Conservation (phyloP, 768 basidiomycete species). For the Pleurotus sapidus region DNA sequence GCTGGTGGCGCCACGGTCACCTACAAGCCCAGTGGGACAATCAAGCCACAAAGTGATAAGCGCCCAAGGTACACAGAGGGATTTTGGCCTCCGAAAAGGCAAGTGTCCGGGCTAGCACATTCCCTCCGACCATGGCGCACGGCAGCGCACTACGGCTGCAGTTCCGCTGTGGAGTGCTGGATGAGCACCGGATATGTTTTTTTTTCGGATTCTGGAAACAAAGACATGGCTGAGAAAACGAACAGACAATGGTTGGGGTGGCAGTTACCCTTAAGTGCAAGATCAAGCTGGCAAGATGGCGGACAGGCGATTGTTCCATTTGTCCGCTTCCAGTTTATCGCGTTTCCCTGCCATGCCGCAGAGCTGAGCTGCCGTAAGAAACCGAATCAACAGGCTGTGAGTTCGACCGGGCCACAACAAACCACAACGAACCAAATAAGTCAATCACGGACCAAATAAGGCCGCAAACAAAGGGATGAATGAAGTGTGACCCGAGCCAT, state of each 20-base stretch:
- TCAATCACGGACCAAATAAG: conserved; percentile 3
- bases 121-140: too few species aligned
- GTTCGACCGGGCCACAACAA: not conserved
- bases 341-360: not conserved
- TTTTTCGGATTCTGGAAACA: not conserved
- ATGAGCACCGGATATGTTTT: not conserved
- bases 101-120: not conserved
- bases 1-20: not conserved
- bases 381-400: conserved; percentile 8
- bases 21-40: not conserved
- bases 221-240: not conserved
- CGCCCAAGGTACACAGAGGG: conserved; percentile 1
- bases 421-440: conserved; percentile 5
- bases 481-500: conserved; percentile 3
- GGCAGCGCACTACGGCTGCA: too few species aligned
- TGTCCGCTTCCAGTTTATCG: conserved; percentile 1
- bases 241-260: not conserved
- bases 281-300: not conserved
- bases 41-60: not conserved
- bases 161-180: too few species aligned
- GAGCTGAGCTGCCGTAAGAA: not conserved
- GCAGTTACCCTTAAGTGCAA: not conserved
- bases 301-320: not conserved
- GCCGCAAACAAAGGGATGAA: conserved; percentile 6
- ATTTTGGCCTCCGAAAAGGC: conserved; percentile 6